Evolutionary conservation across 495 filamentous ascomycete genomes (phyloP).

Genomic region (Penicillium egyptiacum): DNA sequence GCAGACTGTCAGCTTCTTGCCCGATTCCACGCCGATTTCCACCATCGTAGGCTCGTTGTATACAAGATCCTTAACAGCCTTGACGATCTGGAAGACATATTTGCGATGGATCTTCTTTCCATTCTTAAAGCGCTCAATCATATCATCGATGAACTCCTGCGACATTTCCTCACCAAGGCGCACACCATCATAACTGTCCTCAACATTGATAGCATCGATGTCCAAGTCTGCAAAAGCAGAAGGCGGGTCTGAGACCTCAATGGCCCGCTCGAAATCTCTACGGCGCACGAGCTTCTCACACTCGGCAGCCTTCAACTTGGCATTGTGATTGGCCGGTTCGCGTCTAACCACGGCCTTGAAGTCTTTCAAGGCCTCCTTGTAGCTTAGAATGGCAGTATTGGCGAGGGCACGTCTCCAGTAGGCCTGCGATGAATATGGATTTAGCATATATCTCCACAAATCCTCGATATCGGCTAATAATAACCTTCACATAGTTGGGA

Average conservation of each 20-base stretch:
- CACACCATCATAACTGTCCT: constrained; percentile 81
- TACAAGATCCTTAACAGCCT: constrained; percentile 85
- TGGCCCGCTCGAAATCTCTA: constrained; percentile 88
- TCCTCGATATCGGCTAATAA: neutral
- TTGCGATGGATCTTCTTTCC: constrained; percentile 94
- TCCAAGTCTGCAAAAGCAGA: constrained; percentile 90
- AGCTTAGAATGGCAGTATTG: constrained; percentile 83
- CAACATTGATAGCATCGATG: constrained; percentile 78
- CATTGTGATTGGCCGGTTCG: constrained; percentile 83
- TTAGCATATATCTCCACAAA: constrained; percentile 4
- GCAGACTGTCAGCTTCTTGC: constrained; percentile 84
- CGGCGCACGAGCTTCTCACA: constrained; percentile 91
- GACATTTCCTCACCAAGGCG: constrained; percentile 83
- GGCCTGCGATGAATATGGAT: constrained; percentile 54
- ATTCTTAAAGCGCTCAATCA: constrained; percentile 92
- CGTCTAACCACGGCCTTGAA: constrained; percentile 89
- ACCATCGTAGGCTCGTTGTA: constrained; percentile 96
- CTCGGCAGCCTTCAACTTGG: constrained; percentile 83
- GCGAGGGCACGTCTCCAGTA: constrained; percentile 93
- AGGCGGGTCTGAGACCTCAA: constrained; percentile 87
- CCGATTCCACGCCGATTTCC: constrained; percentile 78
- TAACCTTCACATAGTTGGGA: constrained; percentile 79
- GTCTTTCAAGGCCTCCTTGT: constrained; percentile 84
- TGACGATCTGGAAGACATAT: constrained; percentile 94
- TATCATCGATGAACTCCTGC: constrained; percentile 92